Evolutionary conservation across 179 eudicot genomes (phyloP), one percentile per base, ranked within the genome.

Genomic region (Heliamphora pulchella): DNA sequence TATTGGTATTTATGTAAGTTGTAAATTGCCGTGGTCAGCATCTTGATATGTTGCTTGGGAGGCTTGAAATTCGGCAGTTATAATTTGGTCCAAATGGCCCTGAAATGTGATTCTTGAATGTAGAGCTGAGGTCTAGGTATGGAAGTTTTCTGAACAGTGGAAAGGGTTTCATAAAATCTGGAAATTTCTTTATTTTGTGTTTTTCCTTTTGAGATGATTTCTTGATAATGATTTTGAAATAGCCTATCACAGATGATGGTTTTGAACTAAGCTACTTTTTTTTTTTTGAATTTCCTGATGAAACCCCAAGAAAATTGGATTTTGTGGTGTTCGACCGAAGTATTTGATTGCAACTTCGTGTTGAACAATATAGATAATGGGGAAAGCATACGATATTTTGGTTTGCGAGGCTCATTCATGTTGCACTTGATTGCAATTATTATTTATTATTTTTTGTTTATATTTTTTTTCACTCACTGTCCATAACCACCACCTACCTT

Each of bases 11-110:
- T 66, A 5, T 54, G 11, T 46, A 66, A 66, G 75, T 69, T 68
- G 74, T 57, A 41, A 67, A 9, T 78, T 53, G 65, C 39, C 62
- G 22, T 78, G 41, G 65, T 39, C 80, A 63, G n/a, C 71, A 46
- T 50, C 73, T 51, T 51, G 22, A 50, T 18, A 39, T 77, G 79
- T 3, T 64, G 48, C 17, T 10, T 22, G 61, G 80, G 80, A 53
- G 66, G 67, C 64, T 47, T 5, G 2, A 14, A 50, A 69, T 54
- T 63, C 75, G 11, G 57, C 54, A n/a, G 7, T 5, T 54, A 9
- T 22, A 67, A 78, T 41, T 66, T 68, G 51, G 72, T 43, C 73
- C 54, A 41, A 18, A 76, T 11, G 62, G 53, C 39, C 74, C 22
- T 31, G 48, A 78, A 69, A 31, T 55, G 11, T 78, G n/a, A 17